Base-by-base conservation (phyloP, 2,329 filamentous ascomycete genomes). In the Keithomyces neogunnii region DNA sequence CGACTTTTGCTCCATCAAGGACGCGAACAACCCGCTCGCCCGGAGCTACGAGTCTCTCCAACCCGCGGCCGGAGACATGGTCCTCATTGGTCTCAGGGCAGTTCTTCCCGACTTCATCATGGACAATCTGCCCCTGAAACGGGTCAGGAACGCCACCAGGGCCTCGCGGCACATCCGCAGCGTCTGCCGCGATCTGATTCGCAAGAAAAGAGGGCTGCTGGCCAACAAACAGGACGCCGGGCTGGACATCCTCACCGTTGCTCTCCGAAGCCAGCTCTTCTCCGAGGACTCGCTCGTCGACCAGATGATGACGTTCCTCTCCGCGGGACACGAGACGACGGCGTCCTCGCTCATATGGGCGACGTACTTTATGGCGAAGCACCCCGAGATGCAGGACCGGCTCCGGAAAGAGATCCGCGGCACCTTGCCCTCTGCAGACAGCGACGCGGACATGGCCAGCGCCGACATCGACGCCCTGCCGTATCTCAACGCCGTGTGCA, bases 301-400 rank as follows among this genome's bases (percentile, higher is more conserved):
- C 48, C 66, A 73, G 50, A 55, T 72, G 29, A 68, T 73, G 62
- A 73, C 70, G 0, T 70, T 72, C 53, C 58, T 72, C 10, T 66
- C 66, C 1, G 67, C 69, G 7, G 71, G 72, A 0, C 72, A 74
- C 45, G 72, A 75, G 51, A 74, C 72, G 0, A 74, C 70, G 1
- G 70, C 72, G 2, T 63, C 65, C 0, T 59, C 68, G 0, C 62
- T 74, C 46, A 67, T 66, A 0, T 75, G 72, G 72, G 65, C 66
- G 0, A 62, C 67, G 2, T 72, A 73, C 32, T 59, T 69, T 50
- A 56, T 75, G 7, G 59, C 64, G 5, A 60, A 62, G 38, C 56
- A 69, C 29, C 67, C 67, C 0, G 57, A 63, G 1, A 56, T 73
- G 4, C 71, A 74, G 48, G 51, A 62, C 5, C 63, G 64, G 2